Base-by-base conservation (phyloP, 768 basidiomycete species). In the Leccinellum rugosiceps region DNA sequence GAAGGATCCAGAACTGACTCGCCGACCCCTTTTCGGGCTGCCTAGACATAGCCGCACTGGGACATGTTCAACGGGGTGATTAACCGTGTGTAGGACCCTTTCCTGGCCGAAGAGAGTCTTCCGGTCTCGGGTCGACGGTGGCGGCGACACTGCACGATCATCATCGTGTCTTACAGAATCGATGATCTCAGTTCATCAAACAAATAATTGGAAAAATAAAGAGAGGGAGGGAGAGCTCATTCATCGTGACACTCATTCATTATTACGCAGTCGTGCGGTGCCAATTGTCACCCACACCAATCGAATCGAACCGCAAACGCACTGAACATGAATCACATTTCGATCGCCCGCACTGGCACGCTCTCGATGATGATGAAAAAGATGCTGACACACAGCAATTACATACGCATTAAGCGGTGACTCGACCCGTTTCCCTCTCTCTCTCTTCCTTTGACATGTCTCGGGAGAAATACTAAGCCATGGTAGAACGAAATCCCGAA, bases 121-220 rank as follows among this genome's bases (percentile, higher is more conserved):
- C 32, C 53, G 41, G 38, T 41, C 38, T 41, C 38, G 38, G 38
- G 38, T 41, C 38, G 44, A 21, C 34, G 34, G 13, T 43, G 38
- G 51, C 56, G 52, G 48, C 51, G 28, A 53, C n/a, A 41, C 38
- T 11, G 35, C 30, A 41, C 13, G 56, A 54, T 61, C 55, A 21
- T 31, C 35, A 38, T 38, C 38, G 15, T 41, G 38, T 41, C 38
- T 41, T 41, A 5, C 38, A 41, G 41, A 43, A 48, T 52, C 50
- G 34, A 51, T 55, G 56, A 64, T 55, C 57, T 45, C 34, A 28
- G 45, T 62, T 53, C 48, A 56, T 64, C 49, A 30, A 57, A 58
- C 46, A 58, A 52, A 55, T 10, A 14, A 34, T 44, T 19, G n/a
- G 4, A 43, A 19, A 43, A 19, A 43, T 4, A 11, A 6, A 43